Percentiles rank a stretch among this genome's conserved stretches.
Conservation (phyloP, 2,329 filamentous ascomycete genomes). For the Penicillium sp. region DNA sequence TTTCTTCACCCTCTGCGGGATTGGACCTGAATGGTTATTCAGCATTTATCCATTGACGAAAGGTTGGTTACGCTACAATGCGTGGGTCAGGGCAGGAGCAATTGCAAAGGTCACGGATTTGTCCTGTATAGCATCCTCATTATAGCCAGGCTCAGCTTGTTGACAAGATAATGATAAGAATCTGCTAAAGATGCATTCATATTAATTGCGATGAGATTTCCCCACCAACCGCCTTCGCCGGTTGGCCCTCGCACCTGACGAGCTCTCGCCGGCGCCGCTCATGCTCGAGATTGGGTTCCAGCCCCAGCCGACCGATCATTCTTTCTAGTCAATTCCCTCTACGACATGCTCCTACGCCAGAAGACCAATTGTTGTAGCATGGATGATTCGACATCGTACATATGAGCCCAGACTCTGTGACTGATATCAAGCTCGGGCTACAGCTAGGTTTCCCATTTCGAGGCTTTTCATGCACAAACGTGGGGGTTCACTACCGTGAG, state of each 20-base stretch:
- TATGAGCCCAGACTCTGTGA: conserved; percentile 29
- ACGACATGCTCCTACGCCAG: conserved; percentile 10
- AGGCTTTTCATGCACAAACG: conserved; percentile 22
- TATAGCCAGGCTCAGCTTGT: not conserved
- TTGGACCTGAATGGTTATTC: not conserved
- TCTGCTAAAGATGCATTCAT: no score
- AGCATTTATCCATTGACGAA: not conserved
- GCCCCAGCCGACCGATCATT: conserved; percentile 5
- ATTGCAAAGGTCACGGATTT: not conserved
- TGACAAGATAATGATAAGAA: no score
- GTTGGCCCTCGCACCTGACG: not conserved
- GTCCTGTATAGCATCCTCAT: not conserved
- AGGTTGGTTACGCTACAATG: not conserved
- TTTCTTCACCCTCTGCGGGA: not conserved
- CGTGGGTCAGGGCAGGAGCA: not conserved
- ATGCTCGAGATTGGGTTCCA: conserved; percentile 11
- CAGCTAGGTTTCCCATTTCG: conserved; percentile 12
- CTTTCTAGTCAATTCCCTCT: not conserved
- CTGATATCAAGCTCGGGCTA: conserved; percentile 22
- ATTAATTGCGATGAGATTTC: not conserved
- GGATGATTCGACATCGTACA: conserved; percentile 41
- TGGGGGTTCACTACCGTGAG: conserved; percentile 25
- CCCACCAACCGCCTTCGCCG: conserved; percentile 10
- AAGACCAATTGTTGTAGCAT: conserved; percentile 37
- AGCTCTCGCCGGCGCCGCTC: conserved; percentile 5